These are phyloP conservation scores for Penicillium italicum DNA, from an alignment of 2,329 filamentous ascomycete species.

Conservation along the genomic window DNA sequence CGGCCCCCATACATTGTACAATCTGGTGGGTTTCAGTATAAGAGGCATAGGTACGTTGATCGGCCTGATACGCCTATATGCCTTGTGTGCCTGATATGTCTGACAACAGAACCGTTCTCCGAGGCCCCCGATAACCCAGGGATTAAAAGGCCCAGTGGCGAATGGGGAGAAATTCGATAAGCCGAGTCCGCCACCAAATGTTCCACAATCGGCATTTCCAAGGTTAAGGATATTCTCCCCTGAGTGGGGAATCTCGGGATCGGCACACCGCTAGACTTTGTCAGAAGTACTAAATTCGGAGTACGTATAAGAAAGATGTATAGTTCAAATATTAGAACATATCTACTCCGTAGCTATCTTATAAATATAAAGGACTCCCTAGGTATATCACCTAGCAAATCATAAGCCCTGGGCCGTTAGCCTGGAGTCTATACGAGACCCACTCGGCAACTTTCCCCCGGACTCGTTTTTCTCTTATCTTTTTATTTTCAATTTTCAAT, in stretches of 20 bases:
- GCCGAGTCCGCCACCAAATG: constrained; percentile 7
- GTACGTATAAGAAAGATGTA: background rate
- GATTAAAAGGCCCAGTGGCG: background rate
- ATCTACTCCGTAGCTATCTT: no score
- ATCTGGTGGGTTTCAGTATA: background rate
- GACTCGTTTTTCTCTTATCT: constrained; percentile 11
- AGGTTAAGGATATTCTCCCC: constrained; percentile 12
- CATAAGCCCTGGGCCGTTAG: background rate
- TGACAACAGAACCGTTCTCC: background rate
- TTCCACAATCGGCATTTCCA: background rate
- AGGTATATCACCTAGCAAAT: background rate
- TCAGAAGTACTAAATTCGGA: no score
- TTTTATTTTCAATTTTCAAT: constrained; percentile 5
- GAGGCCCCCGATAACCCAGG: background rate
- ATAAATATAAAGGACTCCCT: no score
- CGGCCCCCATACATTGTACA: background rate
- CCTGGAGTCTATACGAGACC: background rate
- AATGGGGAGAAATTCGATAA: constrained; percentile 1
- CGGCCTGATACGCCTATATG: background rate
- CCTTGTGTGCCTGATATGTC: background rate
- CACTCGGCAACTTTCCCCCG: constrained; percentile 15
- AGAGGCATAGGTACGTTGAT: background rate
- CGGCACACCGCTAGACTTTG: constrained; percentile 10
- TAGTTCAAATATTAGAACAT: background rate
- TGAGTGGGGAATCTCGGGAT: constrained; percentile 14